Evolutionary conservation across 495 filamentous ascomycete species (phyloP), one percentile per base, ranked within the genome.

Genomic region (Neohortaea acidophila): DNA sequence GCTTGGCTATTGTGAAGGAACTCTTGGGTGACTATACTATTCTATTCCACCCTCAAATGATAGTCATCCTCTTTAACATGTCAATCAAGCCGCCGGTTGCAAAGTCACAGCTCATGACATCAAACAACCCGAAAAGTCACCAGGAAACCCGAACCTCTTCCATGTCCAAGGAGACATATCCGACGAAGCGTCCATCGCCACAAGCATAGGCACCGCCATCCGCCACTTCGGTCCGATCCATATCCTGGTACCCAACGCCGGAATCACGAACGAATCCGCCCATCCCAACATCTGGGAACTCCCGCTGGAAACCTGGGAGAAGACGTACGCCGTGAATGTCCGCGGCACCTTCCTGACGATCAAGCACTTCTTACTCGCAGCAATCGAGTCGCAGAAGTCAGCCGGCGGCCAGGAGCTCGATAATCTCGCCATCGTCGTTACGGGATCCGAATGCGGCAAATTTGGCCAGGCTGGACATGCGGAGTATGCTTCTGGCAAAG

Each of bases 321-420:
- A 63, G 47, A 64, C 59, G 0, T 69, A 71, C 48, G 54, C 52
- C 10, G 55, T 52, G 22, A 72, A 71, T 39, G 53, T 65, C 11
- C 64, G 64, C 13, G 67, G 67, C 28, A 69, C 67, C 4, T 73
- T 71, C 46, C 57, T 75, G 0, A 67, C 67, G 18, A 68, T 73
- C 46, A 75, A 75, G 41, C 63, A 70, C 38, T 73, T 72, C 55
- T 57, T 75, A 7, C 57, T 55, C 15, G 36, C 53, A 2, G 63
- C 65, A 2, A 48, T 57, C 8, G 32, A 49, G 2, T 33, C 42
- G 14, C 67, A 71, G 45, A 42, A 51, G 13, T n/a, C n/a, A n/a
- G 36, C 49, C 4, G 45, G 44, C 0, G 56, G 52, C 3, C 45
- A 41, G n/a, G 60, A 67, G 48, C 36, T 72, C 3, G 53, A 59